phyloP scores from a whole-genome alignment of 2,329 filamentous ascomycete genomes.

The Aspergillus hortae region DNA sequence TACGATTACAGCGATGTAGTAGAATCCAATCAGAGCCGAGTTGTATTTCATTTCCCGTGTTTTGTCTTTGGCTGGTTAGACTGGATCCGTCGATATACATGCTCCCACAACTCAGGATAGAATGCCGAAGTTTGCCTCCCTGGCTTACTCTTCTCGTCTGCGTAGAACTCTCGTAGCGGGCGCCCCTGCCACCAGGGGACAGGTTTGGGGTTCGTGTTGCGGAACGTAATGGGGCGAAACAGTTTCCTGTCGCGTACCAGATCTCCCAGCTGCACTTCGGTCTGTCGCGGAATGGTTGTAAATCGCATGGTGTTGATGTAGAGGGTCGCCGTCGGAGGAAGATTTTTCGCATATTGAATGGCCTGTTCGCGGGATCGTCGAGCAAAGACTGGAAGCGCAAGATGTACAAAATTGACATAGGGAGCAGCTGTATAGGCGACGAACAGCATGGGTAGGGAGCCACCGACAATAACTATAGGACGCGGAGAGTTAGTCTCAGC shows the following conservation, averaged over 20 bases:
- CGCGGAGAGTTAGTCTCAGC: slow-evolving; percentile 3
- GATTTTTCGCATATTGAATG: slow-evolving; percentile 41
- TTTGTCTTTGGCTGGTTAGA: slow-evolving; percentile 14
- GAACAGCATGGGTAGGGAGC: slow-evolving; percentile 62
- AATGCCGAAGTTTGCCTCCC: slow-evolving; percentile 36
- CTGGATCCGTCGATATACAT: slow-evolving; percentile 40
- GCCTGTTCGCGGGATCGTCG: slow-evolving; percentile 54
- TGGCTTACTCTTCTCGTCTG: slow-evolving; percentile 34
- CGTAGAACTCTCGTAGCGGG: slow-evolving; percentile 38
- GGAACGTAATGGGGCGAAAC: slow-evolving; percentile 41
- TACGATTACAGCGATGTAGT: slow-evolving; percentile 4
- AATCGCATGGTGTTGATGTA: slow-evolving; percentile 46
- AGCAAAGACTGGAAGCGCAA: slow-evolving; percentile 64
- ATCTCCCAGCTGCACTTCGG: slow-evolving; percentile 42
- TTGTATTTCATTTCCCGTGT: neutral
- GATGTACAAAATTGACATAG: slow-evolving; percentile 68
- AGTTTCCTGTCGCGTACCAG: slow-evolving; percentile 33
- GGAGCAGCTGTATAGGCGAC: slow-evolving; percentile 64
- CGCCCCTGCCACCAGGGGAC: slow-evolving; percentile 37
- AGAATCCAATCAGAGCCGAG: neutral
- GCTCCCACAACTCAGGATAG: slow-evolving; percentile 43
- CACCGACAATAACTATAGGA: slow-evolving; percentile 53
- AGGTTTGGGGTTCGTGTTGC: slow-evolving; percentile 33
- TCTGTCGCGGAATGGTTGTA: slow-evolving; percentile 41
- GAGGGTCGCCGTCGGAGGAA: slow-evolving; percentile 43